Base-by-base conservation (phyloP, 2,329 filamentous ascomycete genomes). In the Arthrobotrys sphaeroides region DNA sequence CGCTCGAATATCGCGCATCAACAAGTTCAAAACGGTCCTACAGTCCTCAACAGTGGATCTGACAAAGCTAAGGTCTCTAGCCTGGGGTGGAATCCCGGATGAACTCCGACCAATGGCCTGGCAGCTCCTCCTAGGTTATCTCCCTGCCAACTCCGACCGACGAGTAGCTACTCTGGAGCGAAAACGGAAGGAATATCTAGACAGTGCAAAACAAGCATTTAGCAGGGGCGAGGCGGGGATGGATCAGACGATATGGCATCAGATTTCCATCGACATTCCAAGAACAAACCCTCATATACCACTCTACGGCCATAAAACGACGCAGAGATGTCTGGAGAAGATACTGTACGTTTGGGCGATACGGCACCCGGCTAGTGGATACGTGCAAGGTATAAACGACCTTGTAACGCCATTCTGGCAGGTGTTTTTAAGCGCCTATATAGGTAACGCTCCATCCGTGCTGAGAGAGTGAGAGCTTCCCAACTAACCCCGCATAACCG, bases 21-120 rank as follows among this genome's bases (percentile, higher is more conserved):
- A 99, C 84, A 98, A 98, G 82, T 99, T 99, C 84, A 99, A 99
- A 83, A 91, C 91, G 80, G 92, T 99, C 61, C 86, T 99, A 5
- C 95, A 99, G 83, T 89, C 94, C 20, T 97, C 92, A 42, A 93
- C 92, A 0, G 95, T 99, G 79, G 90, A 93, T 1, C 84, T 98
- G 1, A 85, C 90, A 16, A 94, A 98, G 62, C 86, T 99, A 22
- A 88, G 95, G 77, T 87, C 93, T 70, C 86, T 93, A 31, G 93
- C 95, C 28, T 99, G 96, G 95, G 95, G 94, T 61, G 95, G 95
- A 10, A 88, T 98, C 36, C 96, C 95, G 0, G 90, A 93, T 79
- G 96, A 99, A 84, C 93, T 99, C 16, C 92, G 96, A 67, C 93
- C 95, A 59, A 97, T 99, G 91, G 95, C 94, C n/a, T 99, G 95